Conservation (phyloP, 78 protist species). For the Speleostelium caveatum region DNA sequence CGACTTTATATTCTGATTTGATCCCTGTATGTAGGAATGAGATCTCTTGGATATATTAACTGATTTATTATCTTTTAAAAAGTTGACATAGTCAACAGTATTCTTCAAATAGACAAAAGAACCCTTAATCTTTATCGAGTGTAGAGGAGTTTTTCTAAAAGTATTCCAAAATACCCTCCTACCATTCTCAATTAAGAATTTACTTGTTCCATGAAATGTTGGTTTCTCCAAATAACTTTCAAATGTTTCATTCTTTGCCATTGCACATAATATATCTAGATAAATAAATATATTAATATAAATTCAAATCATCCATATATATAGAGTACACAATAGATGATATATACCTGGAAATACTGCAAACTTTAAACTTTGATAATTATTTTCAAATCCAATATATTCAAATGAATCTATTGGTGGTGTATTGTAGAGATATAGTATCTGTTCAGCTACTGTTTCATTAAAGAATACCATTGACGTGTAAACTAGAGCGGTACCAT, state of each 20-base stretch:
- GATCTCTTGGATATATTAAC: not conserved
- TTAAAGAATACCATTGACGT: slow-evolving; percentile 35
- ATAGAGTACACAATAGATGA: no score
- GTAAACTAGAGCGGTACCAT: slow-evolving; percentile 9
- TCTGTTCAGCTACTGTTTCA: slow-evolving; percentile 30
- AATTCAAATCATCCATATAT: not conserved
- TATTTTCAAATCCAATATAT: slow-evolving; percentile 44
- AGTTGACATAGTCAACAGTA: slow-evolving; percentile 21
- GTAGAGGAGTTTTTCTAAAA: slow-evolving; percentile 1
- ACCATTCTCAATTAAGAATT: slow-evolving; percentile 1
- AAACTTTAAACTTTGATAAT: slow-evolving; percentile 31
- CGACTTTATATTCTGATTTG: not conserved
- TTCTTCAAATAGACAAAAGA: slow-evolving; percentile 14
- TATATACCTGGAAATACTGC: slow-evolving; percentile 23
- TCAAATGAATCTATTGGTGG: slow-evolving; percentile 59
- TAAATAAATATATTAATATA: not conserved
- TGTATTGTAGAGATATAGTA: slow-evolving; percentile 52
- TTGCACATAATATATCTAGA: slow-evolving; percentile 6
- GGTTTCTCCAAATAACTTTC: slow-evolving; percentile 22
- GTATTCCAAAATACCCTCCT: slow-evolving; percentile 55
- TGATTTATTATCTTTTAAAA: not conserved
- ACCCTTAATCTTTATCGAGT: slow-evolving; percentile 39
- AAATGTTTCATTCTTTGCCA: slow-evolving; percentile 36
- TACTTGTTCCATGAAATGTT: not conserved
- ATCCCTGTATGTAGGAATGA: slow-evolving; percentile 44